These are phyloP conservation scores for Rubia peregrina DNA, from an alignment of 305 asterid genomes.

Conservation along the genomic window DNA sequence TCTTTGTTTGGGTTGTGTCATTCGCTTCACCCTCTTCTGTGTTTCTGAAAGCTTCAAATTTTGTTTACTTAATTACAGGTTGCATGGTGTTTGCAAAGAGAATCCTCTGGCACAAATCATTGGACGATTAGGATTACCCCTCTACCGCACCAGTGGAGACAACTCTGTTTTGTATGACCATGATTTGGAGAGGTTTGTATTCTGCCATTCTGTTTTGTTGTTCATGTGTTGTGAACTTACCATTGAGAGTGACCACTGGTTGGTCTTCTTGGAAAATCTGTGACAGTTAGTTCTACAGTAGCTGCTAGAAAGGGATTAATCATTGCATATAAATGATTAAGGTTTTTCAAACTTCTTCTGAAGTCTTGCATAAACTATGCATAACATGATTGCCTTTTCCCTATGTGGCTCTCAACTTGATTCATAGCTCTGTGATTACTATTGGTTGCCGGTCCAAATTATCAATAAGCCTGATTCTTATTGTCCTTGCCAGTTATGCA, in stretches of 20 bases:
- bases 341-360: neutral
- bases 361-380: neutral
- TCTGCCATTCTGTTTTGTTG: neutral
- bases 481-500: constrained; percentile 51
- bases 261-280: neutral
- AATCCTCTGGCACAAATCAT: constrained; percentile 82
- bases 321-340: neutral
- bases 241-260: neutral
- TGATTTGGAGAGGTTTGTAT: constrained; percentile 68
- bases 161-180: constrained; percentile 91
- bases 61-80: constrained; percentile 38
- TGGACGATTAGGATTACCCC: constrained; percentile 80
- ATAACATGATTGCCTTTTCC: neutral
- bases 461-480: constrained; percentile 5
- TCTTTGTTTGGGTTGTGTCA: neutral
- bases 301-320: neutral
- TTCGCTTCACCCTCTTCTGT: neutral
- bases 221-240: neutral
- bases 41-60: neutral
- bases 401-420: neutral
- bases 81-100: constrained; percentile 90
- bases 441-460: neutral
- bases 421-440: neutral
- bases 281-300: neutral
- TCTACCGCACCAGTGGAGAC: constrained; percentile 86